A percentile compares a stretch with the other conserved stretches of the same genome.
Conservation (phyloP, 1,284 basidiomycete genomes). For the Fomes fomentarius region DNA sequence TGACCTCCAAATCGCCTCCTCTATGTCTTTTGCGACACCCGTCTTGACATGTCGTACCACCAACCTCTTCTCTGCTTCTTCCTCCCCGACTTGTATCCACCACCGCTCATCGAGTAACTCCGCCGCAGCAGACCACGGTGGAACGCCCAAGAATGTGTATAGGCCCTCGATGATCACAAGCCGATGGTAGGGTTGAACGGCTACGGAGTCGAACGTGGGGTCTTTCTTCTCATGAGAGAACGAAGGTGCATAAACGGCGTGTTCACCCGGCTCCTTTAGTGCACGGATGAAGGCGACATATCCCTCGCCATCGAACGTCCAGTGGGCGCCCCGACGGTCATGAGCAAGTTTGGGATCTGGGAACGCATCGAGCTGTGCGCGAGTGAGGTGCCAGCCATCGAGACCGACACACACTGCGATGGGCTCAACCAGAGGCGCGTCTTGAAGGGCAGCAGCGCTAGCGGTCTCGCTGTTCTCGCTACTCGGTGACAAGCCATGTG, state of each 20-base stretch:
- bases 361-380: slow-evolving; percentile 67
- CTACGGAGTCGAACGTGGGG: slow-evolving; percentile 55
- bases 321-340: slow-evolving; percentile 72
- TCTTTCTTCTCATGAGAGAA: slow-evolving; percentile 78
- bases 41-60: slow-evolving; percentile 76
- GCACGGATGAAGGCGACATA: slow-evolving; percentile 69
- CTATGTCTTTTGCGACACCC: slow-evolving; percentile 68
- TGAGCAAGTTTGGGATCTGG: slow-evolving; percentile 75
- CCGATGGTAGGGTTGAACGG: slow-evolving; percentile 65
- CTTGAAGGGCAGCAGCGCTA: not conserved
- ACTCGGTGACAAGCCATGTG: too few species aligned
- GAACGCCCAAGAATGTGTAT: slow-evolving; percentile 76
- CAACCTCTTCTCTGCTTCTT: slow-evolving; percentile 66
- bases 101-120: slow-evolving; percentile 77
- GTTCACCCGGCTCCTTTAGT: slow-evolving; percentile 47
- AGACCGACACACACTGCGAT: slow-evolving; percentile 63
- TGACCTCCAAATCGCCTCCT: slow-evolving; percentile 73
- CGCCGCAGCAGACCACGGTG: slow-evolving; percentile 76
- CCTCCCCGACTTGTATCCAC: slow-evolving; percentile 68
- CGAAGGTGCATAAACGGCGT: slow-evolving; percentile 57
- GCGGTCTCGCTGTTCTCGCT: too few species aligned
- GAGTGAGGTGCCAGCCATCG: slow-evolving; percentile 86
- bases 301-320: slow-evolving; percentile 67
- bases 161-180: slow-evolving; percentile 87
- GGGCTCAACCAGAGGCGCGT: slow-evolving; percentile 1